phyloP scores from a whole-genome alignment of 495 filamentous ascomycete genomes.

The Elasticomyces elasticus region DNA sequence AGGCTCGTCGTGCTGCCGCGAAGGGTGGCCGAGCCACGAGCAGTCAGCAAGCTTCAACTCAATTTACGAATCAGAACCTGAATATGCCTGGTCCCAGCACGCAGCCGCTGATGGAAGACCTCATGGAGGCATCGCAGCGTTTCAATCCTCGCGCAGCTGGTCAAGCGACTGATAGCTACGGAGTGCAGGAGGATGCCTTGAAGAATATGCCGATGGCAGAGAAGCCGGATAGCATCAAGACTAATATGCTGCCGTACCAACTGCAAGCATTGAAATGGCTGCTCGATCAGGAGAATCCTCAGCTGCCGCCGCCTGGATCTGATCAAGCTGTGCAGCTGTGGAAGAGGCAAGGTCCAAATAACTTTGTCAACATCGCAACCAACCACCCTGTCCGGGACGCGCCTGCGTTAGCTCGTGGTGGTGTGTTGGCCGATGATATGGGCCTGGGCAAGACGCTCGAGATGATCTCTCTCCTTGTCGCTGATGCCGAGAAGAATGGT shows the following conservation, averaged over 20 bases:
- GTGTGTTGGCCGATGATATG: conserved; percentile 90
- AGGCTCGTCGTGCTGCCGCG: conserved; percentile 16
- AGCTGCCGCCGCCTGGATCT: conserved; percentile 50
- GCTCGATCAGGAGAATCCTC: conserved; percentile 61
- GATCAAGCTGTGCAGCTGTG: conserved; percentile 69
- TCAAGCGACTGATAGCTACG: conserved; percentile 59
- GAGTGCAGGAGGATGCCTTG: conserved; percentile 56
- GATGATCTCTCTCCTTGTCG: conserved; percentile 69
- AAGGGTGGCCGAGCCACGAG: neutral
- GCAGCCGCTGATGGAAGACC: conserved; percentile 45
- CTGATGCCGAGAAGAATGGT: conserved; percentile 33
- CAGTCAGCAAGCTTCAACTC: neutral
- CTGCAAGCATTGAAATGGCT: conserved; percentile 78
- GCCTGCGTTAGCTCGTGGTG: conserved; percentile 64
- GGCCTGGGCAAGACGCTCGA: conserved; percentile 89
- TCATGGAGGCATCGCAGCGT: conserved; percentile 56
- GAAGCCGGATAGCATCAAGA: conserved; percentile 53
- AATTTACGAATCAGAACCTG: neutral
- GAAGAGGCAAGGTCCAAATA: conserved; percentile 44
- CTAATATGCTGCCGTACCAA: conserved; percentile 70
- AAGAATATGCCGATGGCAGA: conserved; percentile 62
- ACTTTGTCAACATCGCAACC: conserved; percentile 68
- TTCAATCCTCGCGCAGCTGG: conserved; percentile 62
- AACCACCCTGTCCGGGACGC: conserved; percentile 49
- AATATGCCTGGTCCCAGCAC: conserved; percentile 9